Evolutionary conservation across 371 early-diverging fungal species (phyloP), one percentile per base, ranked within the genome.

Genomic region (Lichtheimia ramosa): DNA sequence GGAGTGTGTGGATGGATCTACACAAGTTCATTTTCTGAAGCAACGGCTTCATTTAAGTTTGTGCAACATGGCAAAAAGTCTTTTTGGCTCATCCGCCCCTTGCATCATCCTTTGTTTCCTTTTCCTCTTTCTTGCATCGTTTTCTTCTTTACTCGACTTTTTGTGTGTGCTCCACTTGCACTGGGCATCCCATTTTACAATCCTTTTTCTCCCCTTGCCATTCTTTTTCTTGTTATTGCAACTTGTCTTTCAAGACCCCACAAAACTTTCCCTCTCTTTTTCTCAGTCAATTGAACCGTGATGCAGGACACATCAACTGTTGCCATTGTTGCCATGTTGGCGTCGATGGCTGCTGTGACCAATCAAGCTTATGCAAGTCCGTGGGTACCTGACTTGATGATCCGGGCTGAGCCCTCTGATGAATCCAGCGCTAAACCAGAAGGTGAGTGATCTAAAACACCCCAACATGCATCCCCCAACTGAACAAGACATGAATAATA

Each of bases 61-160:
- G 49, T 49, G 49, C 49, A 49, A 49, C 49, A 8, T 49, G 49
- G 48, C n/a, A 46, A 46, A 46, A 46, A 49, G 49, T 20, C 20
- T 49, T 49, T 49, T 49, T 24, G 49, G 24, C 49, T 46, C 16
- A 34, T 34, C 10, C 34, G 34, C 34, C 34, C 34, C 34, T 34
- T 34, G 34, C 34, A 34, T 34, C 34, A n/a, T n/a, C n/a, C n/a
- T 10, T 34, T 34, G 34, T 34, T 34, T 34, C 34, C 34, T 34
- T 24, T 49, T 18, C 49, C 49, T 49, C 49, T 49, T 24, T 49
- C 24, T 49, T 49, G 48, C 48, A 13, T 49, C 49, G 18, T 18
- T 20, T n/a, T 20, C 49, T 18, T 49, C 24, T 23, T 49, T 24
- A 49, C 49, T 23, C 49, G 14, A 49, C 24, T 49, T 10, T 16